These are phyloP conservation scores for Cyathus olla DNA, from an alignment of 1,284 basidiomycete genomes.

Conservation along the genomic window DNA sequence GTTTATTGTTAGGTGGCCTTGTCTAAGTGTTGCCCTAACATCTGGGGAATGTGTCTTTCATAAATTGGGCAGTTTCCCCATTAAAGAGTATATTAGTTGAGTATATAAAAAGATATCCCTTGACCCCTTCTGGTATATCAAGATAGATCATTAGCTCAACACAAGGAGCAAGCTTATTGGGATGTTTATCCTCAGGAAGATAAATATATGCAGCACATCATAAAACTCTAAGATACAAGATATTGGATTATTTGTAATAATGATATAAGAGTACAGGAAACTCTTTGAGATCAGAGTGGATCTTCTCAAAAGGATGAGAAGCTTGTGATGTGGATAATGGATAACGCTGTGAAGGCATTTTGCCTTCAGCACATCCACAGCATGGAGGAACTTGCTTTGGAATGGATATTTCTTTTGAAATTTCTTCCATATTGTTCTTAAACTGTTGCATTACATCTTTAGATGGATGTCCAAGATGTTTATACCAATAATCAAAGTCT, in stretches of 20 bases:
- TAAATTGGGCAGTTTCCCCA: slow-evolving; percentile 23
- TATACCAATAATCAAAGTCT: slow-evolving; percentile 10
- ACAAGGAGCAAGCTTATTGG: slow-evolving; percentile 19
- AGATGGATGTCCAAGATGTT: slow-evolving; percentile 14
- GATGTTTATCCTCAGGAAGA: neutral
- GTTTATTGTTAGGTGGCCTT: no score
- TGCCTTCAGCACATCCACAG: slow-evolving; percentile 34
- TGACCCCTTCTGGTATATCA: slow-evolving; percentile 12
- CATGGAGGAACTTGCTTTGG: slow-evolving; percentile 17
- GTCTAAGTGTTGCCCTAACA: no score
- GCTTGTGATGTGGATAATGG: slow-evolving; percentile 11
- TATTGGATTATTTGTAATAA: slow-evolving; percentile 28
- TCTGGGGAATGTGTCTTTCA: slow-evolving; percentile 24
- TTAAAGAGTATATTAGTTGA: slow-evolving; percentile 24
- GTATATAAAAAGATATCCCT: slow-evolving; percentile 26
- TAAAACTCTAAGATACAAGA: slow-evolving; percentile 8
- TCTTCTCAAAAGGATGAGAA: slow-evolving; percentile 18
- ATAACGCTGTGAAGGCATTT: slow-evolving; percentile 22
- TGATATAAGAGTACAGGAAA: slow-evolving; percentile 27
- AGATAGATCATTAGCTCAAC: slow-evolving; percentile 23
- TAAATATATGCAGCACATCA: no score
- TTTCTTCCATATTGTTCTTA: slow-evolving; percentile 6
- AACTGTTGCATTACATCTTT: slow-evolving; percentile 13
- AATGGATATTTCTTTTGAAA: slow-evolving; percentile 13
- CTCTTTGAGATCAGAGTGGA: slow-evolving; percentile 35